phyloP scores from a whole-genome alignment of 116 monocot species.

The Zostera marina region DNA sequence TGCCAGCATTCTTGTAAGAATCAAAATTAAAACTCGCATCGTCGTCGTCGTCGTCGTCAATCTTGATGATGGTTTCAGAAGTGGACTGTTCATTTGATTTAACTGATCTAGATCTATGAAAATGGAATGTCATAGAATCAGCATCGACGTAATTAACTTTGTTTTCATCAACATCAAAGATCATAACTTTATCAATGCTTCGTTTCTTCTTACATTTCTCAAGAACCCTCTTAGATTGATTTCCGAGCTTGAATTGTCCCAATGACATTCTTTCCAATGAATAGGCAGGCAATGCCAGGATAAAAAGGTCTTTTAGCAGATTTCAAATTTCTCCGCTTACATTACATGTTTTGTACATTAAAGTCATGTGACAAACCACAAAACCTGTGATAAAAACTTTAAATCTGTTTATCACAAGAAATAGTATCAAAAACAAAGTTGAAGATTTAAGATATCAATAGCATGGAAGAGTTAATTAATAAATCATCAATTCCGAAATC shows the following conservation, averaged over 20 bases:
- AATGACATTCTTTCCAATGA: conserved; percentile 25
- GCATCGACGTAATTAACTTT: conserved; percentile 32
- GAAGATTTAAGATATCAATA: too few species aligned
- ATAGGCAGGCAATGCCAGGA: too few species aligned
- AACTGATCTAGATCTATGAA: conserved; percentile 14
- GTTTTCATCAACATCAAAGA: conserved; percentile 48
- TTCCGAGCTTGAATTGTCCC: conserved; percentile 27
- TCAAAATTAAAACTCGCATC: conserved; percentile 8
- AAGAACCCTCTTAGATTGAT: conserved; percentile 18
- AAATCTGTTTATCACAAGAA: too few species aligned
- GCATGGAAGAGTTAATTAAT: too few species aligned
- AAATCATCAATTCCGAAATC: too few species aligned
- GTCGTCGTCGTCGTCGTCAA: conserved; percentile 78
- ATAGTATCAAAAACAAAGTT: too few species aligned
- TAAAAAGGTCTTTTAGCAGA: too few species aligned
- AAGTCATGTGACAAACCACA: too few species aligned
- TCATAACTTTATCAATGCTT: conserved; percentile 15
- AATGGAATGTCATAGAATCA: conserved; percentile 20
- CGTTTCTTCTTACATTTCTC: conserved; percentile 34
- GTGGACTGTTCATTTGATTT: conserved; percentile 8
- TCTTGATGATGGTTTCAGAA: conserved; percentile 33
- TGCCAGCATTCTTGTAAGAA: conserved; percentile 7
- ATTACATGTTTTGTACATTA: too few species aligned
- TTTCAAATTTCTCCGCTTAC: too few species aligned
- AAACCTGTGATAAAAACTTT: too few species aligned